phyloP scores from a whole-genome alignment of 2,329 filamentous ascomycete genomes.

The Aspergillus felis region DNA sequence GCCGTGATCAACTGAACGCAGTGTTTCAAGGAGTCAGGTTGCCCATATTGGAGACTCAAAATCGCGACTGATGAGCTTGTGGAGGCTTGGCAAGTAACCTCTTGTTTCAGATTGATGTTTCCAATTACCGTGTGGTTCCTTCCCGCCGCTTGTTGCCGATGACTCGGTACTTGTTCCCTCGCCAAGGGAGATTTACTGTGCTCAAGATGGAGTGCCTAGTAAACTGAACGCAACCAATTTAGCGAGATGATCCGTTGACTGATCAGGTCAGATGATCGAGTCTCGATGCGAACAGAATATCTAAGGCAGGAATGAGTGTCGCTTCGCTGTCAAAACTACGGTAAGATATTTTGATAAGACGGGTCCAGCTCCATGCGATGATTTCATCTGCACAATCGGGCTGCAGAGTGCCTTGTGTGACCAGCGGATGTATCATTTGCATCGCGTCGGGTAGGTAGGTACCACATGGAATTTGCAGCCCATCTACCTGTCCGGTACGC shows the following conservation, averaged over 20 bases:
- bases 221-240: background rate
- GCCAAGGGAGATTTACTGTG: background rate
- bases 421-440: background rate
- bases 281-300: background rate
- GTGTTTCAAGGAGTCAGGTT: background rate
- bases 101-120: background rate
- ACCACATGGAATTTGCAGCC: background rate
- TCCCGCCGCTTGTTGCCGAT: background rate
- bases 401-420: background rate
- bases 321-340: background rate
- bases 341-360: background rate
- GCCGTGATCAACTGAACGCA: background rate
- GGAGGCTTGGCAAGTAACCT: background rate
- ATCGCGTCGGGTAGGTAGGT: background rate
- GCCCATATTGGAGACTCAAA: background rate
- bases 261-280: background rate
- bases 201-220: background rate
- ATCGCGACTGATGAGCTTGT: background rate
- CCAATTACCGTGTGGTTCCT: background rate
- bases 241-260: background rate
- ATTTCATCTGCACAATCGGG: background rate
- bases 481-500: background rate
- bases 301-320: background rate
- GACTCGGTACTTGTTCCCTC: background rate
- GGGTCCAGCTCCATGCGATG: background rate